A percentile compares a stretch with the other conserved stretches of the same genome.
These are phyloP conservation scores for Arabidopsis arenosa DNA, from an alignment of 345 rosid genomes.

Conservation along the genomic window DNA sequence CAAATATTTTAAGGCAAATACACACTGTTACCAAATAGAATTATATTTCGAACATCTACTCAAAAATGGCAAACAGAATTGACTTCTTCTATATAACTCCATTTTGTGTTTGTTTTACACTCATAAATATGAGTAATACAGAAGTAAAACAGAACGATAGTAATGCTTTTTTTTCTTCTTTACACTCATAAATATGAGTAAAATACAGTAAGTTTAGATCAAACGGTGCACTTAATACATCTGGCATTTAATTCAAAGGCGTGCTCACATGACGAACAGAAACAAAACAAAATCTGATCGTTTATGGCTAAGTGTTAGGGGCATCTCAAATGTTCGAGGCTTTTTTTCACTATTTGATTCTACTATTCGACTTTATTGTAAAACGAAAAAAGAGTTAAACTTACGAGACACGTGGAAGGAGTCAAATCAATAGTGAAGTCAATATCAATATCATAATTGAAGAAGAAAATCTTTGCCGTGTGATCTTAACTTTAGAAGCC, in stretches of 20 bases:
- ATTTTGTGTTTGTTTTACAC: not conserved
- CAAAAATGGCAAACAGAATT: not conserved
- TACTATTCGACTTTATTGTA: not conserved
- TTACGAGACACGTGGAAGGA: conserved; percentile 27
- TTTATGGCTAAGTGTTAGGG: conserved; percentile 19
- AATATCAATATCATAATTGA: conserved; percentile 44
- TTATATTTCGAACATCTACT: not conserved
- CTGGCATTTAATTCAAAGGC: conserved; percentile 20
- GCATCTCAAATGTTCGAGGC: conserved; percentile 33
- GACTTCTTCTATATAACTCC: not conserved
- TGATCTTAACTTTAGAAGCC: conserved; percentile 32
- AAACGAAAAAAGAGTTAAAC: not conserved
- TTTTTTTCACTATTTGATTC: not conserved
- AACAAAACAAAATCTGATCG: not conserved
- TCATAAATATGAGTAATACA: not conserved
- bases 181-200: conserved; percentile 15
- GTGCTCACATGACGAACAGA: conserved; percentile 44
- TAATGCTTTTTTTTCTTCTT: not conserved
- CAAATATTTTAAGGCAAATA: not conserved
- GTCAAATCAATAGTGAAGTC: conserved; percentile 44
- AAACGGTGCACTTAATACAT: conserved; percentile 31
- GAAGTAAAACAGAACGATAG: not conserved
- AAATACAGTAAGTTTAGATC: conserved; percentile 2
- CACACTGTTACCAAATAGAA: not conserved
- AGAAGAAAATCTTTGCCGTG: conserved; percentile 50